Evolutionary conservation across 2,329 filamentous ascomycete species (phyloP).

Genomic region (Botrytis pseudocinerea): DNA sequence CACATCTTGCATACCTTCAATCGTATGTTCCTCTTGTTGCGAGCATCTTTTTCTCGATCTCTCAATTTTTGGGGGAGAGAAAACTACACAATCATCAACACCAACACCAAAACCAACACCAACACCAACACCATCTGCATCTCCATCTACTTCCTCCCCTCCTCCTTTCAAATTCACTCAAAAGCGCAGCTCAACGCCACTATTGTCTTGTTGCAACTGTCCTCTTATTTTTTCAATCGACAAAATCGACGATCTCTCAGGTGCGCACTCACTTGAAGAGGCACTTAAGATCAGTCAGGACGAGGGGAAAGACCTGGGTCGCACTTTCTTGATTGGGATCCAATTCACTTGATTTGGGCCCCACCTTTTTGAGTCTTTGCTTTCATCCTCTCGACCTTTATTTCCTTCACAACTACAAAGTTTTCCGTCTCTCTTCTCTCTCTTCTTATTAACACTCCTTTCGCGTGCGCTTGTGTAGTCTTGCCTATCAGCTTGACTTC

Average conservation of each 20-base stretch:
- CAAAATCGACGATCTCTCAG: not conserved
- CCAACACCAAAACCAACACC: not conserved
- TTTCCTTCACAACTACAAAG: not conserved
- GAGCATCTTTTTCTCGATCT: no score
- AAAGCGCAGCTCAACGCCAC: conserved; percentile 4
- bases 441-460: not conserved
- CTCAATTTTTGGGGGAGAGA: no score
- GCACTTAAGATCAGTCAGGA: not conserved
- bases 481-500: conserved; percentile 7
- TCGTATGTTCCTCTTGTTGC: not conserved
- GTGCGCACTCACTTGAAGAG: not conserved
- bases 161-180: not conserved
- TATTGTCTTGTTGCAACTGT: not conserved
- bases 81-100: no score
- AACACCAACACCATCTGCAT: not conserved
- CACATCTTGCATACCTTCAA: not conserved
- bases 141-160: not conserved
- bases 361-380: not conserved
- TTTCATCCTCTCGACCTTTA: no score
- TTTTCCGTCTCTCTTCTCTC: not conserved
- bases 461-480: not conserved
- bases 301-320: not conserved
- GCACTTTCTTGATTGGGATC: not conserved
- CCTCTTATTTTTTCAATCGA: not conserved
- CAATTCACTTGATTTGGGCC: conserved; percentile 14